Conservation (phyloP, 2,329 filamentous ascomycete species). For the Lasiodiplodia sp. region DNA sequence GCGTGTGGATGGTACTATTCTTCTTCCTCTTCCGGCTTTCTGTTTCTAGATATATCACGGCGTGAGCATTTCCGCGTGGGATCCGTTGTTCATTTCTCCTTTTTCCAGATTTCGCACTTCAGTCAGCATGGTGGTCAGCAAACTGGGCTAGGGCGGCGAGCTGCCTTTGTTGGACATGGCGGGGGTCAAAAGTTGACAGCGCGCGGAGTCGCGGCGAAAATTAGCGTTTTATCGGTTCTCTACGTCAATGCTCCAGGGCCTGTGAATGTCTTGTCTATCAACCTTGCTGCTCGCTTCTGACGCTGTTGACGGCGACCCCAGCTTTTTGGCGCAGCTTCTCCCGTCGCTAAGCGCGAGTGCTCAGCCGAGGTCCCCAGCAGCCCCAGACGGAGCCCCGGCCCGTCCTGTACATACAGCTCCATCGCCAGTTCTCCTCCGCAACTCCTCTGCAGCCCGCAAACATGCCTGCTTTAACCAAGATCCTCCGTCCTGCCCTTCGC, state of each 20-base stretch:
- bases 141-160: slow-evolving; percentile 4
- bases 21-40: slow-evolving; percentile 16
- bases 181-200: slow-evolving; percentile 25
- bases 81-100: slow-evolving; percentile 3
- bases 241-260: not conserved
- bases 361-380: slow-evolving; percentile 26
- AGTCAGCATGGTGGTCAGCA: slow-evolving; percentile 28
- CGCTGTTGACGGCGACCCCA: slow-evolving; percentile 7
- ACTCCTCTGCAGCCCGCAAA: not conserved
- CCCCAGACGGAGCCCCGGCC: slow-evolving; percentile 12
- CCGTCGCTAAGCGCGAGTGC: slow-evolving; percentile 1
- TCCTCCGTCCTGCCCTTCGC: slow-evolving; percentile 43
- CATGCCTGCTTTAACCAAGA: slow-evolving; percentile 40
- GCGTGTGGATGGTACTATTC: slow-evolving; percentile 20
- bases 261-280: not conserved
- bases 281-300: not conserved
- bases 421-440: not conserved
- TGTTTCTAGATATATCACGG: slow-evolving; percentile 27
- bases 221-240: slow-evolving; percentile 12
- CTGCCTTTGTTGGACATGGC: slow-evolving; percentile 29
- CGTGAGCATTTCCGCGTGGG: slow-evolving; percentile 29
- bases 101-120: not conserved
- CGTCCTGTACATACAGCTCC: not conserved
- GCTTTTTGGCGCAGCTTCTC: slow-evolving; percentile 23
- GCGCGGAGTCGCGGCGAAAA: slow-evolving; percentile 23